phyloP scores from a whole-genome alignment of 257 asterid genomes.

The Buddleja alternifolia region DNA sequence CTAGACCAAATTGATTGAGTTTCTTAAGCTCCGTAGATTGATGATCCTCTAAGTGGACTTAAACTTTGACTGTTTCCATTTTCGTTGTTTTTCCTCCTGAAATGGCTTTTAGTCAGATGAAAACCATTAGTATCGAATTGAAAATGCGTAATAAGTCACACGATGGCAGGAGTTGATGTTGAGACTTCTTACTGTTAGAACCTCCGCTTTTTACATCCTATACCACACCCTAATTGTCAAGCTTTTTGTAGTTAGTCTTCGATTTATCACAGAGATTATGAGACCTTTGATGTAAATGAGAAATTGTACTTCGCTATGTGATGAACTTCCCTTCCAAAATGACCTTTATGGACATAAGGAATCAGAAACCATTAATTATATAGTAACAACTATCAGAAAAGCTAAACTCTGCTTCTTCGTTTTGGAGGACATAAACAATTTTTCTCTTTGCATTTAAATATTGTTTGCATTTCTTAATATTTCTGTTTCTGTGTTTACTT shows the following conservation, averaged over 20 bases:
- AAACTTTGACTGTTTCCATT: too few relatives aligned
- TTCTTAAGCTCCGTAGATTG: too few relatives aligned
- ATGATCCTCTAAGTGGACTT: too few relatives aligned
- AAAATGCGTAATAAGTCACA: background rate
- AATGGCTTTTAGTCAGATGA: background rate
- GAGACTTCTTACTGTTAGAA: background rate
- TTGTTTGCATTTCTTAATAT: background rate
- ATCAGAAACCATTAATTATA: background rate
- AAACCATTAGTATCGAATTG: background rate
- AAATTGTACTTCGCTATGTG: background rate
- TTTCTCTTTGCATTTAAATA: too few relatives aligned
- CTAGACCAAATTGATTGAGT: too few relatives aligned
- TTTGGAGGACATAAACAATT: background rate
- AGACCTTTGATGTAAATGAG: background rate
- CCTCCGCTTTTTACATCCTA: background rate
- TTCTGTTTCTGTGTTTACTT: background rate
- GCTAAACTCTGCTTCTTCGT: background rate
- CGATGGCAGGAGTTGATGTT: background rate
- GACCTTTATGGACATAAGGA: background rate
- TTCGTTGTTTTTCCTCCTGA: too few relatives aligned
- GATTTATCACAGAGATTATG: background rate
- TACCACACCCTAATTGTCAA: background rate
- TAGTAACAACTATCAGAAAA: too few relatives aligned
- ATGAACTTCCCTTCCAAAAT: background rate
- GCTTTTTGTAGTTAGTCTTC: background rate